Evolutionary conservation across 2,329 filamentous ascomycete genomes (phyloP), one percentile per base, ranked within the genome.

Genomic region (Xylariaceae sp.): DNA sequence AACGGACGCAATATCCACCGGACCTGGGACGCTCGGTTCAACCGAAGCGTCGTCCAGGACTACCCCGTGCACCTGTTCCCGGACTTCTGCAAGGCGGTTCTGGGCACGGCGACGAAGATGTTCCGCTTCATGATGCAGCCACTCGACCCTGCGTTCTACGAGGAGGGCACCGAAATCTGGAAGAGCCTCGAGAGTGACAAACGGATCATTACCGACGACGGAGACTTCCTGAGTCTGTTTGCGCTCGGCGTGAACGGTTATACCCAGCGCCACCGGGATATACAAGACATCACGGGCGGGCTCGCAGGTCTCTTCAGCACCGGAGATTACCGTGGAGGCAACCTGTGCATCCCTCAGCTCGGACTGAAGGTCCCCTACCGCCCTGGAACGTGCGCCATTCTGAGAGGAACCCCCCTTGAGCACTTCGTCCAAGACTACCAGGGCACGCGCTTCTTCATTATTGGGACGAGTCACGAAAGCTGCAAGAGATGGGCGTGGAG

Each of bases 401-500:
- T 52, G 4, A 38, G 45, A 9, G 50, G 46, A 7, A 34, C 30
- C 4, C 33, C 22, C 8, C 32, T 51, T 11, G 46, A 52, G 12
- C 50, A 52, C 31, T 37, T 50, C 3, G 46, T 50, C 4, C 18
- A 30, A 1, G 43, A 51, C 33, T 50, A 44, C 38, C 24, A 37
- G 4, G 43, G 50, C 3, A 40, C 28, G 9, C 41, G 46, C 3
- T 51, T 38, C 43, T 53, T 51, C 35, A 19, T 51, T 7, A 48
- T 54, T 16, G 42, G 50, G 9, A 47, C 50, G 9, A 52, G 49
- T 30, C 46, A 50, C 26, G 41, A 51, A 34, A 49, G 39, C 31
- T 24, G 19, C 12, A 41, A 43, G 31, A 19, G 30, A 12, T n/a
- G 31, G 30, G 40, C 38, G 13, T 37, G 22, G 30, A 12, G 44